Conservation (phyloP, 305 asterid species). For the Fraxinus greggii region DNA sequence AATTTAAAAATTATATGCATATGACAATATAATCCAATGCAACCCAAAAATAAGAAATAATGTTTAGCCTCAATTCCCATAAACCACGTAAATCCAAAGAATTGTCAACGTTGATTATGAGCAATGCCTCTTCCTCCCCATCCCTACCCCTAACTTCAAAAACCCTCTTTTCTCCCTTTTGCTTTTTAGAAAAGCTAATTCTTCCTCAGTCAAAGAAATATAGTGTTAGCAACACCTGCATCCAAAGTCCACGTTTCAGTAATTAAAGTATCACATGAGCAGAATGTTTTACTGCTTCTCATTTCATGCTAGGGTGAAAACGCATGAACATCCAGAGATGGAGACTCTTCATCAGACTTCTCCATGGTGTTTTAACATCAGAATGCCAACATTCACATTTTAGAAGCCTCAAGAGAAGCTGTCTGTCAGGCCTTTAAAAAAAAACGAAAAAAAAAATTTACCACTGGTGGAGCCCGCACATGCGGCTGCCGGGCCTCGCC, state of each 20-base stretch:
- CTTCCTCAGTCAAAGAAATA: background rate
- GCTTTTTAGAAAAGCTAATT: background rate
- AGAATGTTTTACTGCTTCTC: background rate
- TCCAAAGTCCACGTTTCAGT: background rate
- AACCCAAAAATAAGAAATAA: background rate
- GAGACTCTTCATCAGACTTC: background rate
- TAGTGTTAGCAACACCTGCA: background rate
- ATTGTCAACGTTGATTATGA: background rate
- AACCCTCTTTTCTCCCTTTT: background rate
- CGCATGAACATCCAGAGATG: background rate
- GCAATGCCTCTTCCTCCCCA: slow-evolving; percentile 5
- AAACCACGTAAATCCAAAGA: background rate
- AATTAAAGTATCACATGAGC: background rate
- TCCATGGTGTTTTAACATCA: background rate
- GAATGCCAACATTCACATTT: background rate
- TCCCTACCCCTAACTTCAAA: background rate
- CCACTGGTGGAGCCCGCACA: background rate
- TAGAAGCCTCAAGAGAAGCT: background rate
- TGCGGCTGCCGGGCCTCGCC: background rate
- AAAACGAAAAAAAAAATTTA: too few relatives aligned
- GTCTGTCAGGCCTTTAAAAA: background rate
- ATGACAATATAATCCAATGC: background rate
- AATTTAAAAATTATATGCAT: background rate
- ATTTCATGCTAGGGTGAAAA: background rate
- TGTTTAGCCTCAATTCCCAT: background rate